Percentiles rank a stretch among this genome's conserved stretches.
Conservation (phyloP, 805 yeast genomes). For the Cyberlindnera maclurae region DNA sequence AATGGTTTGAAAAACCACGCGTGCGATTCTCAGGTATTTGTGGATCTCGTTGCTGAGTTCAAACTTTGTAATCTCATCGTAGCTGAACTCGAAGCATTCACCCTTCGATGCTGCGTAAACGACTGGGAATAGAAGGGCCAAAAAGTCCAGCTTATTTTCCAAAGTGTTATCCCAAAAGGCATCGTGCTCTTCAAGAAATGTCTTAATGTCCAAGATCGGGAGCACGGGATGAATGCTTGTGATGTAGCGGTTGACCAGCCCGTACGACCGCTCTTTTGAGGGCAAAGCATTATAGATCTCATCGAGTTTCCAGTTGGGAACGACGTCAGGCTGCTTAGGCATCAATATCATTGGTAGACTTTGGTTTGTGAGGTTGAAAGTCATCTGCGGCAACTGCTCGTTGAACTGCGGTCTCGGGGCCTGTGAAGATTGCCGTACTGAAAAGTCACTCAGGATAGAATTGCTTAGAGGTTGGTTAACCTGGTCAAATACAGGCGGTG, state of each 20-base stretch:
- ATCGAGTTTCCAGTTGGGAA: slow-evolving; percentile 20
- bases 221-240: slow-evolving; percentile 50
- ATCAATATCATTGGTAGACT: slow-evolving; percentile 21
- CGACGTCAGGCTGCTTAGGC: slow-evolving; percentile 19
- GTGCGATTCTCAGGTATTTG: slow-evolving; percentile 41
- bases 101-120: slow-evolving; percentile 53
- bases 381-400: slow-evolving; percentile 8
- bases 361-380: slow-evolving; percentile 17
- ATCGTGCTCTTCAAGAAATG: slow-evolving; percentile 39
- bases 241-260: slow-evolving; percentile 40
- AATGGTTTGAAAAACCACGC: slow-evolving; percentile 41
- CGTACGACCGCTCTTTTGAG: slow-evolving; percentile 36
- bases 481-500: slow-evolving; percentile 1
- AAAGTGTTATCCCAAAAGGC: slow-evolving; percentile 36
- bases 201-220: slow-evolving; percentile 42
- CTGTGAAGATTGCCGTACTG: slow-evolving; percentile 17
- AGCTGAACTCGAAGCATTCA: slow-evolving; percentile 51
- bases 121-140: slow-evolving; percentile 43
- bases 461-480: slow-evolving; percentile 10
- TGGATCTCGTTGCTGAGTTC: slow-evolving; percentile 38
- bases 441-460: slow-evolving; percentile 17
- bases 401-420: slow-evolving; percentile 13
- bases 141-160: slow-evolving; percentile 35
- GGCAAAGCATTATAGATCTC: slow-evolving; percentile 41
- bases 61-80: slow-evolving; percentile 26